Conservation (phyloP, 2,329 filamentous ascomycete genomes). For the Beauveria sp. region DNA sequence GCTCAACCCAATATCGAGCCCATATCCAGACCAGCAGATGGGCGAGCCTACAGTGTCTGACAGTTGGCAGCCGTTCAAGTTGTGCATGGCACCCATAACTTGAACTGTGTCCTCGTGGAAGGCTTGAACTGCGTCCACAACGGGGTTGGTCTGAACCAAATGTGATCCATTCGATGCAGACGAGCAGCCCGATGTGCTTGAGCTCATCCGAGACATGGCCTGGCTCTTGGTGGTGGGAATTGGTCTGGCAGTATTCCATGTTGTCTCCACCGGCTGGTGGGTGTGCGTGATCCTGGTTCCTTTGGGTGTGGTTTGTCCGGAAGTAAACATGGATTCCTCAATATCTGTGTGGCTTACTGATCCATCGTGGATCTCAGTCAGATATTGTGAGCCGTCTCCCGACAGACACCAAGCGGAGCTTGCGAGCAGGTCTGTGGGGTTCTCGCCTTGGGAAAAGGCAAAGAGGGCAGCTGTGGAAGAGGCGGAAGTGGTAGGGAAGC, state of each 20-base stretch:
- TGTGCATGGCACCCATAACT: slow-evolving; percentile 29
- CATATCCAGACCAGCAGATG: slow-evolving; percentile 43
- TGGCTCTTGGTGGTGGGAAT: slow-evolving; percentile 27
- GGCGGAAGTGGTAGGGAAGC: slow-evolving; percentile 45
- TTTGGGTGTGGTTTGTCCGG: slow-evolving; percentile 48
- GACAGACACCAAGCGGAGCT: slow-evolving; percentile 49
- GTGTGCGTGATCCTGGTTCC: slow-evolving; percentile 36
- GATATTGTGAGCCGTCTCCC: slow-evolving; percentile 54
- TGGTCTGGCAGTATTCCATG: slow-evolving; percentile 38
- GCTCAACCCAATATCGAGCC: slow-evolving; percentile 36
- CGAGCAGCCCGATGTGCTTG: slow-evolving; percentile 33
- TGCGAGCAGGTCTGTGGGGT: slow-evolving; percentile 46
- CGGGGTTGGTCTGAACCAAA: slow-evolving; percentile 41
- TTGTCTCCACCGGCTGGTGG: slow-evolving; percentile 37
- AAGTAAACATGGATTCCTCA: slow-evolving; percentile 48
- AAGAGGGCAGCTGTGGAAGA: slow-evolving; percentile 44
- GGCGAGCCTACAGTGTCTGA: slow-evolving; percentile 31
- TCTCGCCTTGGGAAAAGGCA: slow-evolving; percentile 54
- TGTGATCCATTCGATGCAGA: slow-evolving; percentile 43
- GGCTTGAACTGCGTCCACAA: slow-evolving; percentile 41
- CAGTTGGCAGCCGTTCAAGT: slow-evolving; percentile 4
- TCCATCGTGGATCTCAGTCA: slow-evolving; percentile 45
- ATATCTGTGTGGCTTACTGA: slow-evolving; percentile 43
- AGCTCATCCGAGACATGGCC: slow-evolving; percentile 32
- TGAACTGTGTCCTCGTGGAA: slow-evolving; percentile 33